These are phyloP conservation scores for Astragalus glycyphyllos DNA, from an alignment of 306 rosid genomes.

Conservation along the genomic window DNA sequence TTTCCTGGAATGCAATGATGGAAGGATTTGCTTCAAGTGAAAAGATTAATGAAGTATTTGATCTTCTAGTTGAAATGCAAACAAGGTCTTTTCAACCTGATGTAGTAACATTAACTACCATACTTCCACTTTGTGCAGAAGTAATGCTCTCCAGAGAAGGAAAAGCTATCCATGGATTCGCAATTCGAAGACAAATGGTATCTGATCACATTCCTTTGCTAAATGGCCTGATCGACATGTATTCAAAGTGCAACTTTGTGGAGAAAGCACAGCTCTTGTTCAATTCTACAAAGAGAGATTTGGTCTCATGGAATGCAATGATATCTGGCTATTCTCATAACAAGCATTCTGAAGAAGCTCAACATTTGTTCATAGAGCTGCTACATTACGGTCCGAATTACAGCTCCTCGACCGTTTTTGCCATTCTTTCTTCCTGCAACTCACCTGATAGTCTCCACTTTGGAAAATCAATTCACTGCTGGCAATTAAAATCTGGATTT, in stretches of 20 bases:
- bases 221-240: constrained; percentile 62
- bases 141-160: constrained; percentile 54
- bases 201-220: constrained; percentile 40
- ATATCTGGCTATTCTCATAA: constrained; percentile 67
- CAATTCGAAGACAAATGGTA: constrained; percentile 49
- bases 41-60: constrained; percentile 49
- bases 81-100: constrained; percentile 50
- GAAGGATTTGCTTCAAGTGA: constrained; percentile 61
- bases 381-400: constrained; percentile 35
- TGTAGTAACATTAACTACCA: constrained; percentile 47
- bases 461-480: constrained; percentile 66
- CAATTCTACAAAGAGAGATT: constrained; percentile 51
- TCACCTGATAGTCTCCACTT: constrained; percentile 47
- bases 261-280: constrained; percentile 55
- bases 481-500: constrained; percentile 66
- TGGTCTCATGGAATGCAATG: constrained; percentile 68
- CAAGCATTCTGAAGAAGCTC: constrained; percentile 53
- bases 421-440: constrained; percentile 58
- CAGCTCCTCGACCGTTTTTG: constrained; percentile 54
- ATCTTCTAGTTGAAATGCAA: constrained; percentile 60
- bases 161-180: constrained; percentile 57
- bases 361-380: constrained; percentile 51
- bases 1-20: constrained; percentile 66
- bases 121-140: constrained; percentile 52
- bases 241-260: constrained; percentile 53